These are phyloP conservation scores for Hypoxylon cercidicola DNA, from an alignment of 495 filamentous ascomycete species.

Conservation along the genomic window DNA sequence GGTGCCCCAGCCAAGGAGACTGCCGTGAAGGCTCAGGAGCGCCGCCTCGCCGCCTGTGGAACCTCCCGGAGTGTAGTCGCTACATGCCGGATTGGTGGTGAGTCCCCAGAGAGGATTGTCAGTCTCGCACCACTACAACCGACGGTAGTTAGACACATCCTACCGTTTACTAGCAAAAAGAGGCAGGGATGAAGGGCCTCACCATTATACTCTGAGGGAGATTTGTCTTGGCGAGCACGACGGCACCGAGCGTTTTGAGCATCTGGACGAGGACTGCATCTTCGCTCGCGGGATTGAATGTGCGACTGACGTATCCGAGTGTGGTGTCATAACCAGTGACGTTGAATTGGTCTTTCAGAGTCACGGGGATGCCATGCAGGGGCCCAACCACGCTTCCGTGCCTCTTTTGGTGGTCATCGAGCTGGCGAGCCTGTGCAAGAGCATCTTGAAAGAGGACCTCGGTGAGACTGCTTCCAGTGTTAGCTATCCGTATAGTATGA, in stretches of 20 bases:
- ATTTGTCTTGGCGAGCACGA: slow-evolving; percentile 88
- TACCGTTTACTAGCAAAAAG: slow-evolving; percentile 14
- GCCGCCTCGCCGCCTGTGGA: slow-evolving; percentile 84
- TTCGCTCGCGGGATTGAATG: slow-evolving; percentile 58
- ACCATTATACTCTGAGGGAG: slow-evolving; percentile 84
- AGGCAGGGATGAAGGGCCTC: slow-evolving; percentile 45
- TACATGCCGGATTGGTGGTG: slow-evolving; percentile 76
- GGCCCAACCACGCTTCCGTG: slow-evolving; percentile 64
- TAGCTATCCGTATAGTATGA: neutral
- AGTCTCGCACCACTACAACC: slow-evolving; percentile 69
- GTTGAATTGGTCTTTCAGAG: slow-evolving; percentile 80
- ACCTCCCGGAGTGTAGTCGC: slow-evolving; percentile 81
- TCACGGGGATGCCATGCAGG: slow-evolving; percentile 79
- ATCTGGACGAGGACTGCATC: slow-evolving; percentile 76
- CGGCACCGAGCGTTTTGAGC: slow-evolving; percentile 80
- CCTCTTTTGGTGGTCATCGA: slow-evolving; percentile 66
- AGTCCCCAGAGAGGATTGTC: slow-evolving; percentile 83
- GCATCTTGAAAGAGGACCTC: slow-evolving; percentile 70
- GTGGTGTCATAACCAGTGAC: slow-evolving; percentile 79
- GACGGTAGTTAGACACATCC: slow-evolving; percentile 17
- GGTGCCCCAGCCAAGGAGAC: slow-evolving; percentile 82
- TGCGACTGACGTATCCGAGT: slow-evolving; percentile 76
- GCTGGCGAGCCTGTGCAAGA: slow-evolving; percentile 64
- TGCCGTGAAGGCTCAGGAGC: slow-evolving; percentile 75
- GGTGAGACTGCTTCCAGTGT: slow-evolving; percentile 62